These are phyloP conservation scores for Colletotrichum orbiculare DNA, from an alignment of 2,329 filamentous ascomycete species.

Conservation along the genomic window DNA sequence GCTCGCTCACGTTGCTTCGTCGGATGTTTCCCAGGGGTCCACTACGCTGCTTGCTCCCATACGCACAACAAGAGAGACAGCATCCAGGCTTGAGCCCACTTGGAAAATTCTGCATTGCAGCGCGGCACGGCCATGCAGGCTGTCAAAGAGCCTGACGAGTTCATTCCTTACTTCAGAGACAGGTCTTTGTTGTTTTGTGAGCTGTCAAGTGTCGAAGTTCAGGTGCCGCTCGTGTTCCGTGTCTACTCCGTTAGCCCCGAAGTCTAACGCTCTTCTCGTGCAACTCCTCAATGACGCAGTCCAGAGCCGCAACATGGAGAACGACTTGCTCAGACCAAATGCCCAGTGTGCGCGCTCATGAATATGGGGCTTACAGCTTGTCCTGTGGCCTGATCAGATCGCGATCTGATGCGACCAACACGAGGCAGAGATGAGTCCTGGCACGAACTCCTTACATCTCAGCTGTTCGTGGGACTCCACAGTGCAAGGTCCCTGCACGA, in stretches of 20 bases:
- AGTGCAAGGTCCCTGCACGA: conserved; percentile 34
- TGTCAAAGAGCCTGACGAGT: conserved; percentile 21
- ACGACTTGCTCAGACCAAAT: not conserved
- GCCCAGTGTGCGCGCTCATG: not conserved
- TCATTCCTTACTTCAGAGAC: conserved; percentile 20
- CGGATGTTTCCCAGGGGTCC: conserved; percentile 33
- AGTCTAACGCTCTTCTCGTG: conserved; percentile 21
- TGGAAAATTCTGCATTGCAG: conserved; percentile 36
- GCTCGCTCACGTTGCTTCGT: conserved; percentile 12
- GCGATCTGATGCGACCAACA: conserved; percentile 32
- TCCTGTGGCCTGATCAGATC: conserved; percentile 20
- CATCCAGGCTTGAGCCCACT: conserved; percentile 34
- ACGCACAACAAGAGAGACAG: conserved; percentile 15
- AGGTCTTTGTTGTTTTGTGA: conserved; percentile 29
- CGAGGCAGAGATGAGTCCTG: conserved; percentile 16
- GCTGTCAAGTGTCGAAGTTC: conserved; percentile 28
- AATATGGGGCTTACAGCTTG: not conserved
- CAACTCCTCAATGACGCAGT: conserved; percentile 18
- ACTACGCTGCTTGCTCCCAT: conserved; percentile 24
- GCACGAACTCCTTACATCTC: conserved; percentile 31
- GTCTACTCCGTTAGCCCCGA: not conserved
- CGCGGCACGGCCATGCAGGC: conserved; percentile 32
- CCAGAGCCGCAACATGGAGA: not conserved
- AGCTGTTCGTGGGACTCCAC: conserved; percentile 23
- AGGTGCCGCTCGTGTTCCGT: conserved; percentile 19